Evolutionary conservation across 257 asterid species (phyloP).

Genomic region (Schizonepeta tenuifolia): DNA sequence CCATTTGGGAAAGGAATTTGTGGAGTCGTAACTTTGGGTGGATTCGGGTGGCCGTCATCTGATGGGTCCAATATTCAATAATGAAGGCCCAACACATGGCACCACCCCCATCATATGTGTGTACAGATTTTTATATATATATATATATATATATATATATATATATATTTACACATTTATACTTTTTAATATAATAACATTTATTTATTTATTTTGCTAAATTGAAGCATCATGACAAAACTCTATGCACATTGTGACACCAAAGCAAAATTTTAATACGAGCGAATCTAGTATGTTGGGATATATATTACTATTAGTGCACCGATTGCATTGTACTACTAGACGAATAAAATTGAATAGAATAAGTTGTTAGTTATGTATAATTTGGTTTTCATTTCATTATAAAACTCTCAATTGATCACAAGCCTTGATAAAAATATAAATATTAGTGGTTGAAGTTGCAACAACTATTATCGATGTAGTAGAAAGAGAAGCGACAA

Average conservation of each 20-base stretch:
- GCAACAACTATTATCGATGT: neutral
- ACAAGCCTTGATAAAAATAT: neutral
- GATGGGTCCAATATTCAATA: conserved; percentile 43
- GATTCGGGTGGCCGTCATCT: conserved; percentile 42
- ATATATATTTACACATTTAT: too few relatives aligned
- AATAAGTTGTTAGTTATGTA: neutral
- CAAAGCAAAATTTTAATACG: neutral
- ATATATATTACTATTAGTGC: neutral
- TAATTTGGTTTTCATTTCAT: neutral
- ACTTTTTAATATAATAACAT: neutral
- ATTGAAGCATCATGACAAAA: conserved; percentile 17
- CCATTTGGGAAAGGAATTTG: conserved; percentile 39
- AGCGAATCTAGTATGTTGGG: conserved; percentile 6
- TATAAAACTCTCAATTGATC: neutral
- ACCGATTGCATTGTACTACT: neutral
- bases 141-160: too few relatives aligned
- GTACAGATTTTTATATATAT: neutral
- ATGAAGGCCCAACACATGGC: conserved; percentile 49
- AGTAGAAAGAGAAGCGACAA: neutral
- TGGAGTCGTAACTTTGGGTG: conserved; percentile 52
- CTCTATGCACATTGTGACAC: conserved; percentile 9
- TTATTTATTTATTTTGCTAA: neutral
- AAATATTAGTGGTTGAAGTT: neutral
- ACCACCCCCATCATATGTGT: conserved; percentile 34
- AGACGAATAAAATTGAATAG: neutral